A percentile compares a stretch with the other conserved stretches of the same genome.
These are phyloP conservation scores for Beauveria varroae DNA, from an alignment of 2,329 filamentous ascomycete species.

Conservation along the genomic window DNA sequence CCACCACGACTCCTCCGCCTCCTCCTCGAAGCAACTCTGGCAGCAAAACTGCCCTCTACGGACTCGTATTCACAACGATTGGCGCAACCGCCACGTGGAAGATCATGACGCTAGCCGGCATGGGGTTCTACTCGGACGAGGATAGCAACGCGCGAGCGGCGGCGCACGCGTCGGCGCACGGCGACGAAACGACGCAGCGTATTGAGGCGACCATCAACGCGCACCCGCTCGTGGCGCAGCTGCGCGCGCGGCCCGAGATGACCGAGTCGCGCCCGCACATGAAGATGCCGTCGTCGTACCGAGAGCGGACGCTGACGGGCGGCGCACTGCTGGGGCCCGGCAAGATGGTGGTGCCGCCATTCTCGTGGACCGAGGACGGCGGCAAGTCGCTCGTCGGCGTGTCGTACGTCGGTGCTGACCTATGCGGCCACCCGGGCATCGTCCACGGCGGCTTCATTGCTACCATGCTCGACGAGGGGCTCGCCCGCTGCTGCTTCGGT, in stretches of 20 bases:
- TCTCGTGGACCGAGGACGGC: conserved; percentile 64
- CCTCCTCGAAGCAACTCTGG: conserved; percentile 14
- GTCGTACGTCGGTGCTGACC: conserved; percentile 66
- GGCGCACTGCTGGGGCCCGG: conserved; percentile 69
- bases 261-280: conserved; percentile 77
- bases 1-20: neutral
- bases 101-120: conserved; percentile 25
- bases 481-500: conserved; percentile 81
- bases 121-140: conserved; percentile 48
- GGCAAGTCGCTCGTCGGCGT: conserved; percentile 66
- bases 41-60: conserved; percentile 21
- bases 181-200: conserved; percentile 44
- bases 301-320: conserved; percentile 70
- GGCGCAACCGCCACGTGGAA: conserved; percentile 31
- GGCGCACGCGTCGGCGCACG: conserved; percentile 43
- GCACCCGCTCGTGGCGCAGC: conserved; percentile 63
- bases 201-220: conserved; percentile 68
- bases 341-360: conserved; percentile 73
- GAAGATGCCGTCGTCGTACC: conserved; percentile 67
- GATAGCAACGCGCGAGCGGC: conserved; percentile 55
- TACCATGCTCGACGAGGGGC: conserved; percentile 85
- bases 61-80: conserved; percentile 22
- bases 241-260: conserved; percentile 61
- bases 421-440: conserved; percentile 87
- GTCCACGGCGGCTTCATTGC: conserved; percentile 86